Evolutionary conservation across 192 early-diverging fungal species (phyloP).

Genomic region (Spizellomyces punctatus): DNA sequence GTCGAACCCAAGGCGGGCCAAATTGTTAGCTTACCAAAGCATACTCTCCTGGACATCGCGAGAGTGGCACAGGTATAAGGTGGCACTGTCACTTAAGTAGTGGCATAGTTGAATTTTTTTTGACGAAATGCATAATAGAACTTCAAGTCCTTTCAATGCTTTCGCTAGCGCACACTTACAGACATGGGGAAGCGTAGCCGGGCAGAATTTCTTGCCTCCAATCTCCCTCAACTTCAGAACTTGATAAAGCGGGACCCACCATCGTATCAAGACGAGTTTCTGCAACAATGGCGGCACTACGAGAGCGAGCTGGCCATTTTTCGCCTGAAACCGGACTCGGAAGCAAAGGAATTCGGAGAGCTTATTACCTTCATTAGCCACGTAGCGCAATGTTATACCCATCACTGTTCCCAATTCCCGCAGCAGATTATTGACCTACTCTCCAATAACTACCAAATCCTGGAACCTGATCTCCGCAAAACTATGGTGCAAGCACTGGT

Average conservation of each 20-base stretch:
- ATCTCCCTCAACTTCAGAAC: conserved; percentile 98
- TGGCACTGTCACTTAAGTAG: background rate
- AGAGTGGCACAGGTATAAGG: background rate
- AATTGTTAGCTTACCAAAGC: too few relatives aligned
- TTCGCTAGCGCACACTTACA: background rate
- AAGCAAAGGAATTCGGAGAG: conserved; percentile 81
- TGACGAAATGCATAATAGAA: background rate
- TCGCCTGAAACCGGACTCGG: conserved; percentile 74
- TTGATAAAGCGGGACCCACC: conserved; percentile 92
- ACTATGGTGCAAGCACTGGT: conserved; percentile 89
- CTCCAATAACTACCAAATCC: conserved; percentile 75
- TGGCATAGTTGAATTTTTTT: background rate
- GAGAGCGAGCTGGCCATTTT: conserved; percentile 86
- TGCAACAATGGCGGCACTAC: conserved; percentile 92
- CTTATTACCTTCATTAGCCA: conserved; percentile 91
- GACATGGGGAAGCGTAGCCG: conserved; percentile 36
- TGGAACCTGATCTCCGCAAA: conserved; percentile 81
- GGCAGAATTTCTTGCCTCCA: conserved; percentile 46
- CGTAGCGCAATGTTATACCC: conserved; percentile 83
- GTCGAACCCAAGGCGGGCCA: too few relatives aligned
- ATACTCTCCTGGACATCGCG: background rate
- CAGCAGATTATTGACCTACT: conserved; percentile 83
- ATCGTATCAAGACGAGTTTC: conserved; percentile 94
- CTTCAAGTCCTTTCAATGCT: too few relatives aligned
- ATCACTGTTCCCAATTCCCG: conserved; percentile 77